These are phyloP conservation scores for Endoconidiophora polonica DNA, from an alignment of 2,329 filamentous ascomycete genomes.

Conservation along the genomic window DNA sequence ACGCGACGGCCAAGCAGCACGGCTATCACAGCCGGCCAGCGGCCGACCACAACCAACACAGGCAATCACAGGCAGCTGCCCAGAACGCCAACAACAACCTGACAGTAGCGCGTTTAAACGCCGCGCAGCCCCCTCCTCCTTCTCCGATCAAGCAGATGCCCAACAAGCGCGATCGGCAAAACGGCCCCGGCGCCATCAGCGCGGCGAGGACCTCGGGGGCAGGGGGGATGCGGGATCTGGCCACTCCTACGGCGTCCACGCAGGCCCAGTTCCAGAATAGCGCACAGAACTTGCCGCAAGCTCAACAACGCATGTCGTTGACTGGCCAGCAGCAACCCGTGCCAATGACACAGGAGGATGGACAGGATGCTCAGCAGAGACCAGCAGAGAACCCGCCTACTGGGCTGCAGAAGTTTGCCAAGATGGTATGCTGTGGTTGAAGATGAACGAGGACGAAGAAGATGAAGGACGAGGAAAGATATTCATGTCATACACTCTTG, in stretches of 20 bases:
- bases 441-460: background rate
- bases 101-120: conserved; percentile 81
- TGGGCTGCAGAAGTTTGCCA: conserved; percentile 84
- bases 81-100: conserved; percentile 42
- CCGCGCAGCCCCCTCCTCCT: conserved; percentile 75
- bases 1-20: conserved; percentile 50
- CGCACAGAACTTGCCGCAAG: conserved; percentile 66
- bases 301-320: conserved; percentile 21
- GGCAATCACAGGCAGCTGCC: conserved; percentile 53
- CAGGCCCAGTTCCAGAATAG: conserved; percentile 96
- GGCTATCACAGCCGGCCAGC: conserved; percentile 22
- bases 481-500: conserved; percentile 5
- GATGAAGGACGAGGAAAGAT: background rate
- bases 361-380: background rate
- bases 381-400: conserved; percentile 31
- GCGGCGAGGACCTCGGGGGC: conserved; percentile 62
- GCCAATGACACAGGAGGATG: conserved; percentile 44
- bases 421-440: conserved; percentile 77
- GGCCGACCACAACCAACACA: conserved; percentile 58
- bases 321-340: conserved; percentile 42
- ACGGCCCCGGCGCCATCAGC: conserved; percentile 54
- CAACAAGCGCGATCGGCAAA: conserved; percentile 61
- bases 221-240: conserved; percentile 57
- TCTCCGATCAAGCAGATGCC: conserved; percentile 69
- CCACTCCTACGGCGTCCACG: conserved; percentile 76